A percentile compares a stretch with the other conserved stretches of the same genome.
Conservation (phyloP, 345 rosid species). For the Cardamine occulta region DNA sequence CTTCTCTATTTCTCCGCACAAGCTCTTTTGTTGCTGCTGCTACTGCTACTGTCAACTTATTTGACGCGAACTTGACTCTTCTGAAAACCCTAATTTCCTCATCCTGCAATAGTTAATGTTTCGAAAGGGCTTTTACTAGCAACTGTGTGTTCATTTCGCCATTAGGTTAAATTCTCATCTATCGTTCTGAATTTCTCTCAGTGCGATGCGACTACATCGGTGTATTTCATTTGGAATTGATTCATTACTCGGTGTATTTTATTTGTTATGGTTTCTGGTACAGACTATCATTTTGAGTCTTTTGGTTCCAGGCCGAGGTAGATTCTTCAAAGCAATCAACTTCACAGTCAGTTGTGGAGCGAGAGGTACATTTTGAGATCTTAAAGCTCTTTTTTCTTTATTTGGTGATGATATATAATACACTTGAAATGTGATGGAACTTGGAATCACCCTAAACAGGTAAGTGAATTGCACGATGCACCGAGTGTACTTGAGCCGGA, state of each 20-base stretch:
- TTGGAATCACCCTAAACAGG: slow-evolving; percentile 38
- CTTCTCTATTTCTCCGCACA: background rate
- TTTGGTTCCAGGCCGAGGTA: slow-evolving; percentile 56
- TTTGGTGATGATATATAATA: background rate
- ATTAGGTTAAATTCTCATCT: slow-evolving; percentile 1
- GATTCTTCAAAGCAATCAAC: slow-evolving; percentile 62
- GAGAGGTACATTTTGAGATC: slow-evolving; percentile 39
- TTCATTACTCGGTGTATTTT: too few relatives aligned
- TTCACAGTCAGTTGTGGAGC: slow-evolving; percentile 48
- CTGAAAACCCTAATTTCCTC: slow-evolving; percentile 16
- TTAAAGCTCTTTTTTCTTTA: background rate
- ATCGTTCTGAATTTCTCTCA: background rate
- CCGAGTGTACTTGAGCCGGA: slow-evolving; percentile 46
- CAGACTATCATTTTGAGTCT: background rate
- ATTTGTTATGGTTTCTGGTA: background rate
- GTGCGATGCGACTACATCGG: background rate
- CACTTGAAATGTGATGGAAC: slow-evolving; percentile 29
- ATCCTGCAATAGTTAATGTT: background rate
- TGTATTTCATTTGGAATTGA: too few relatives aligned
- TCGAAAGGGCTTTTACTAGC: slow-evolving; percentile 10
- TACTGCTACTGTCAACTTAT: background rate
- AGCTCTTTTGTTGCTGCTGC: slow-evolving; percentile 3
- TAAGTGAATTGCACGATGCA: slow-evolving; percentile 60
- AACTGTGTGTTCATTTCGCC: background rate
- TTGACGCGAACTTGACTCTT: background rate